A percentile compares a stretch with the other conserved stretches of the same genome.
These are phyloP conservation scores for Ploettnerulaceae sp. DNA, from an alignment of 2,329 filamentous ascomycete genomes.

Conservation along the genomic window DNA sequence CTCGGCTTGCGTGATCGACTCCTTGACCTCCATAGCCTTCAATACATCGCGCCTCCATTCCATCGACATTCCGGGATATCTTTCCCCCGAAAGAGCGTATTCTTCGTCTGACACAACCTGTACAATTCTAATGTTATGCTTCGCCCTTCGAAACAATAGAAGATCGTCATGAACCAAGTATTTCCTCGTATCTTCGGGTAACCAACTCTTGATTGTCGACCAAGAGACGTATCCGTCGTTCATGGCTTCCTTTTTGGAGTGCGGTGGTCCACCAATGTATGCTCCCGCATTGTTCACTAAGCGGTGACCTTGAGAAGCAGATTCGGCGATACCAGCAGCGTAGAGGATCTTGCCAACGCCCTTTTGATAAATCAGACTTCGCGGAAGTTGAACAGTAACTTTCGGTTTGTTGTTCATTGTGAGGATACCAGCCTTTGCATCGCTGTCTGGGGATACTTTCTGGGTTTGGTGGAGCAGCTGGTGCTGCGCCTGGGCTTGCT, in stretches of 20 bases:
- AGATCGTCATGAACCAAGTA: constrained; percentile 56
- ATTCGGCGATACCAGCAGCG: constrained; percentile 54
- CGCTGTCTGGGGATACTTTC: not conserved
- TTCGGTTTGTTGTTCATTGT: constrained; percentile 45
- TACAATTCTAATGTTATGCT: constrained; percentile 58
- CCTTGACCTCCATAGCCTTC: constrained; percentile 4
- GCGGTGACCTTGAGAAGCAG: constrained; percentile 53
- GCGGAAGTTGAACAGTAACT: constrained; percentile 55
- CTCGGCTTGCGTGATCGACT: constrained; percentile 4
- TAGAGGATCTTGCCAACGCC: constrained; percentile 56
- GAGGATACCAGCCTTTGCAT: constrained; percentile 7
- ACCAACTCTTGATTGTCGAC: constrained; percentile 56
- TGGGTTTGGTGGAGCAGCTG: constrained; percentile 43
- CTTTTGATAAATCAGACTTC: constrained; percentile 47
- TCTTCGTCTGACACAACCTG: constrained; percentile 53
- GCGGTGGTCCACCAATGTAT: constrained; percentile 54
- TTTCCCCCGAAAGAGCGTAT: constrained; percentile 16
- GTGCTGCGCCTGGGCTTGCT: constrained; percentile 55
- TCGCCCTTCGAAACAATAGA: constrained; percentile 58
- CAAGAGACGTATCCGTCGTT: constrained; percentile 51
- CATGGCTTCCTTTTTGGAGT: constrained; percentile 41
- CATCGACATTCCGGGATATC: constrained; percentile 14
- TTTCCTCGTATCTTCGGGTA: constrained; percentile 50
- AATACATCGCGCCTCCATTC: constrained; percentile 12
- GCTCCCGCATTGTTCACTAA: constrained; percentile 51